phyloP scores from a whole-genome alignment of 305 asterid species.

The Striga hermonthica region DNA sequence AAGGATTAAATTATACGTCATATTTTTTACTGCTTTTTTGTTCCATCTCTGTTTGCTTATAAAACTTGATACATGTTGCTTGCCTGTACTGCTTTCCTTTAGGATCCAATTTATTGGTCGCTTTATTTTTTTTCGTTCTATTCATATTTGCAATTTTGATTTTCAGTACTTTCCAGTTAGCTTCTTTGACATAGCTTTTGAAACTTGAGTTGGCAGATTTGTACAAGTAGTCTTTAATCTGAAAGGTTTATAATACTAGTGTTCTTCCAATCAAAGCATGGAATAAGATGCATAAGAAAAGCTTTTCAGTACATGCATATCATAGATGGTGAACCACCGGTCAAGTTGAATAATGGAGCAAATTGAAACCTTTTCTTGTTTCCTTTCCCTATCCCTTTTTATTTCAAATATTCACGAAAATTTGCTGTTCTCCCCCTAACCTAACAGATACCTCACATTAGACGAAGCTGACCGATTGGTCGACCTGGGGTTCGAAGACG shows the following conservation, averaged over 20 bases:
- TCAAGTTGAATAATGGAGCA: not conserved
- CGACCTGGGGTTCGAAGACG: slow-evolving; percentile 18
- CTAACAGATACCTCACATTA: slow-evolving; percentile 11
- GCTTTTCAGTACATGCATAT: too few species aligned
- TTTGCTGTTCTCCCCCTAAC: not conserved
- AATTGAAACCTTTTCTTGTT: not conserved
- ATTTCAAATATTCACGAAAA: not conserved
- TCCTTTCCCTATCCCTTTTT: not conserved
- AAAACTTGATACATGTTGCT: too few species aligned
- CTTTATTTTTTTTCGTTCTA: not conserved
- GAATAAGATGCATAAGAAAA: too few species aligned
- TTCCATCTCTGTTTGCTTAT: not conserved
- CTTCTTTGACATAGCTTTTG: too few species aligned
- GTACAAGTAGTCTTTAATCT: too few species aligned
- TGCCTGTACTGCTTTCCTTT: not conserved
- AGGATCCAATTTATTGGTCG: not conserved
- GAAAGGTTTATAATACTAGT: too few species aligned
- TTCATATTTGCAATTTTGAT: too few species aligned
- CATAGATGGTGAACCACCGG: too few species aligned
- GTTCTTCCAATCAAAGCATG: too few species aligned
- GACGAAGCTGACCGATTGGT: slow-evolving; percentile 17
- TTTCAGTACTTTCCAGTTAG: not conserved
- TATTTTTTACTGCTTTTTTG: not conserved
- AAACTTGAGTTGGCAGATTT: too few species aligned
- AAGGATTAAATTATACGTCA: not conserved